phyloP scores from a whole-genome alignment of 371 early-diverging fungal species.

The Amoeboradix gromovi region DNA sequence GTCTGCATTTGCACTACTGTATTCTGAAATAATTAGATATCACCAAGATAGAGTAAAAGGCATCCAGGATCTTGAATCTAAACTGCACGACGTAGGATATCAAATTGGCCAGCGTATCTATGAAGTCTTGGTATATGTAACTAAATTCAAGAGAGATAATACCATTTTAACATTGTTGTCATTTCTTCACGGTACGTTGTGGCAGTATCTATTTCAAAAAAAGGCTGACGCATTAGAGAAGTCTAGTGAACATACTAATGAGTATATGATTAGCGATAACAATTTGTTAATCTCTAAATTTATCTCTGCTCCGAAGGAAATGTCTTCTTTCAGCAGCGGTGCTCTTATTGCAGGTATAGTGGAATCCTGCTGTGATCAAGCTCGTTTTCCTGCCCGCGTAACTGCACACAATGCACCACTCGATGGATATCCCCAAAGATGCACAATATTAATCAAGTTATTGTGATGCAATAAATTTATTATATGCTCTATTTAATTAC shows the following conservation, averaged over 20 bases:
- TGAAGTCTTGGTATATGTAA: constrained; percentile 56
- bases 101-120: constrained; percentile 58
- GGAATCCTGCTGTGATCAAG: constrained; percentile 63
- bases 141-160: constrained; percentile 51
- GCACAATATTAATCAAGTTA: constrained; percentile 76
- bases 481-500: background rate
- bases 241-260: constrained; percentile 72
- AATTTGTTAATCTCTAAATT: constrained; percentile 56
- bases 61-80: constrained; percentile 64
- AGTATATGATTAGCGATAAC: constrained; percentile 92
- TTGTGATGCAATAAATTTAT: constrained; percentile 11
- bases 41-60: constrained; percentile 69
- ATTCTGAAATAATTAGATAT: constrained; percentile 78
- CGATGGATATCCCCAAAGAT: constrained; percentile 61
- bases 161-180: constrained; percentile 49
- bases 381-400: constrained; percentile 68
- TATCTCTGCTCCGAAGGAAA: constrained; percentile 71
- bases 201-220: constrained; percentile 74
- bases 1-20: constrained; percentile 56
- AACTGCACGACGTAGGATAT: constrained; percentile 64
- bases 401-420: constrained; percentile 68
- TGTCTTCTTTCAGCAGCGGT: constrained; percentile 57
- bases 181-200: constrained; percentile 64
- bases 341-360: constrained; percentile 82
- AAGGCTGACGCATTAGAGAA: constrained; percentile 72